Evolutionary conservation across 2,329 filamentous ascomycete species (phyloP).

Genomic region (Colletotrichum orchidophilum): DNA sequence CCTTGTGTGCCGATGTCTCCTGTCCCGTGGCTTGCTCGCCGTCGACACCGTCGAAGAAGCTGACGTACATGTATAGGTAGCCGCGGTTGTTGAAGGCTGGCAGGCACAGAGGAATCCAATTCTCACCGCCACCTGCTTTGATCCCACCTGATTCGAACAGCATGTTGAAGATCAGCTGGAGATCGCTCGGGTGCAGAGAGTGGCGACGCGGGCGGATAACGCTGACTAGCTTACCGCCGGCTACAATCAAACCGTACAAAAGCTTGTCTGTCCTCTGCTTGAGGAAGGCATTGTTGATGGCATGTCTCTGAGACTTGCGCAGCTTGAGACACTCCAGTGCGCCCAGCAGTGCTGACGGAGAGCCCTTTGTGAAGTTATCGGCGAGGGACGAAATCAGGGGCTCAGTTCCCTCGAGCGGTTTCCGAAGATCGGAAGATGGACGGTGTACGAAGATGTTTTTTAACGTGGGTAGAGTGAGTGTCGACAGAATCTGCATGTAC

Average conservation of each 20-base stretch:
- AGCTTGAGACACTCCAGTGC: conserved; percentile 94
- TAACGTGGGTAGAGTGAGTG: conserved; percentile 87
- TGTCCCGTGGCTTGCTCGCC: conserved; percentile 47
- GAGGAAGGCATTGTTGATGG: conserved; percentile 88
- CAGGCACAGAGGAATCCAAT: conserved; percentile 95
- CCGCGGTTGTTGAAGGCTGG: conserved; percentile 97
- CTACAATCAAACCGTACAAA: conserved; percentile 92
- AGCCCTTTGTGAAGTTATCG: conserved; percentile 94
- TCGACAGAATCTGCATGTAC: conserved; percentile 98
- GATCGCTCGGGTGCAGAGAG: conserved; percentile 92
- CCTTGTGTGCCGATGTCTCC: conserved; percentile 67
- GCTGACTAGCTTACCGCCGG: conserved; percentile 90
- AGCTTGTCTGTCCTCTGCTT: conserved; percentile 81
- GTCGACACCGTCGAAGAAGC: conserved; percentile 78
- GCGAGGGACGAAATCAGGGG: conserved; percentile 89
- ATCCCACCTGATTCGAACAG: conserved; percentile 94
- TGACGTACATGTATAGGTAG: conserved; percentile 99
- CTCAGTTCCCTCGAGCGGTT: conserved; percentile 91
- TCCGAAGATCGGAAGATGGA: conserved; percentile 91
- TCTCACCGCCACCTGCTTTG: conserved; percentile 90
- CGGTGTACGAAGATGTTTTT: conserved; percentile 88
- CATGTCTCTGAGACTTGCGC: conserved; percentile 84
- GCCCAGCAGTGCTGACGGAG: conserved; percentile 86
- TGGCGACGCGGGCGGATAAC: conserved; percentile 95
- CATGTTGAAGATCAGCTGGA: conserved; percentile 99